A percentile compares a stretch with the other conserved stretches of the same genome.
These are phyloP conservation scores for Mayamaea pseudoterrestris DNA, from an alignment of 108 stramenopile genomes.

Conservation along the genomic window DNA sequence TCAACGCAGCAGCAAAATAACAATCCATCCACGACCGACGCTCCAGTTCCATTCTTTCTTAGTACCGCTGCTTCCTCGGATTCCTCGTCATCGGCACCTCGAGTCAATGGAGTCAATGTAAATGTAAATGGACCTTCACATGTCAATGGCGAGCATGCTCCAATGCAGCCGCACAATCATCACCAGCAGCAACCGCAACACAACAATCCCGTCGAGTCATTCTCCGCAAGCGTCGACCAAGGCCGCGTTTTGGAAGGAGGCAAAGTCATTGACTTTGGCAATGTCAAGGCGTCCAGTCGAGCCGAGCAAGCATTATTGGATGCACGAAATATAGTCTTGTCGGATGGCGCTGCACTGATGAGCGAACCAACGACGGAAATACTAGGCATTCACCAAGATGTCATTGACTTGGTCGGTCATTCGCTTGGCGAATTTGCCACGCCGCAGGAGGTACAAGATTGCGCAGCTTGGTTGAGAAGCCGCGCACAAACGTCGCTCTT, in stretches of 20 bases:
- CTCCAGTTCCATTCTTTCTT: too few species aligned
- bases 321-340: conserved; percentile 32
- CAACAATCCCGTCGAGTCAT: too few species aligned
- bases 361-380: conserved; percentile 16
- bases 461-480: conserved; percentile 55
- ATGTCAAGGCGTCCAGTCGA: conserved; percentile 55
- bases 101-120: too few species aligned
- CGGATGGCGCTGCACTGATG: not conserved
- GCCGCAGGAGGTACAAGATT: conserved; percentile 45
- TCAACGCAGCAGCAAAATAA: too few species aligned
- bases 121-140: too few species aligned
- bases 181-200: too few species aligned
- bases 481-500: conserved; percentile 38
- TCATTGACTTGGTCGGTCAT: conserved; percentile 74
- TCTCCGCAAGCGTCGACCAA: too few species aligned
- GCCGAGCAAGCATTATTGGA: conserved; percentile 57
- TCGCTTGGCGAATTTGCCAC: conserved; percentile 53
- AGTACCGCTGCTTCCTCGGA: too few species aligned
- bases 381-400: conserved; percentile 83
- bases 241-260: conserved; percentile 66
- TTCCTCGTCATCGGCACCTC: too few species aligned
- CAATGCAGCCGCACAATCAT: too few species aligned
- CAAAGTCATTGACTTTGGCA: conserved; percentile 70
- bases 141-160: too few species aligned
- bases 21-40: too few species aligned